A percentile compares a stretch with the other conserved stretches of the same genome.
These are phyloP conservation scores for Oryza glumipatula DNA, from an alignment of 176 grass and related monocot genomes.

Conservation along the genomic window DNA sequence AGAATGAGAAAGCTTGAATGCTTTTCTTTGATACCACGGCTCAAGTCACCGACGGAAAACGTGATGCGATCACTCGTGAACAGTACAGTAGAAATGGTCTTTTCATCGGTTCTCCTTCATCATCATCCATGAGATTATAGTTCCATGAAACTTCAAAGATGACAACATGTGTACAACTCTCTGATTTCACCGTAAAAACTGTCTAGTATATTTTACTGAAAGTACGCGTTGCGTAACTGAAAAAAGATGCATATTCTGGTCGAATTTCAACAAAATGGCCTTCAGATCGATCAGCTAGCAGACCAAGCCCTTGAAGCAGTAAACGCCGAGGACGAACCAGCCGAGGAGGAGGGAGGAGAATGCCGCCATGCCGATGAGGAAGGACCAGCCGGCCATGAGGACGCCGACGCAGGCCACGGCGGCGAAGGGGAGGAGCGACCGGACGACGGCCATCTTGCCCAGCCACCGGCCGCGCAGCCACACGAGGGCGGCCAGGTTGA, in stretches of 20 bases:
- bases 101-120: neutral
- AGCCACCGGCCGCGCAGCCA: conserved; percentile 72
- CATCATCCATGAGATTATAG: too few relatives aligned
- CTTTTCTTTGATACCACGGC: neutral
- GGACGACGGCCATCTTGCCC: conserved; percentile 49
- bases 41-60: too few relatives aligned
- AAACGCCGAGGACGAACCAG: conserved; percentile 64
- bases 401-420: conserved; percentile 58
- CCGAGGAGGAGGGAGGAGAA: conserved; percentile 70
- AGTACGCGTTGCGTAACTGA: neutral
- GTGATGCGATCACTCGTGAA: neutral
- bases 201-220: neutral
- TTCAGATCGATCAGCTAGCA: conserved; percentile 25
- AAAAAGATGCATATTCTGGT: neutral
- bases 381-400: conserved; percentile 69
- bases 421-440: conserved; percentile 59
- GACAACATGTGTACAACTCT: neutral
- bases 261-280: neutral
- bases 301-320: conserved; percentile 65
- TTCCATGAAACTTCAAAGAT: neutral
- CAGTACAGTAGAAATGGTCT: neutral
- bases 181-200: neutral
- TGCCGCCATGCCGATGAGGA: conserved; percentile 68
- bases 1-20: neutral
- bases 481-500: conserved; percentile 62